Evolutionary conservation across 495 filamentous ascomycete genomes (phyloP).

Genomic region (Podospora anserina): DNA sequence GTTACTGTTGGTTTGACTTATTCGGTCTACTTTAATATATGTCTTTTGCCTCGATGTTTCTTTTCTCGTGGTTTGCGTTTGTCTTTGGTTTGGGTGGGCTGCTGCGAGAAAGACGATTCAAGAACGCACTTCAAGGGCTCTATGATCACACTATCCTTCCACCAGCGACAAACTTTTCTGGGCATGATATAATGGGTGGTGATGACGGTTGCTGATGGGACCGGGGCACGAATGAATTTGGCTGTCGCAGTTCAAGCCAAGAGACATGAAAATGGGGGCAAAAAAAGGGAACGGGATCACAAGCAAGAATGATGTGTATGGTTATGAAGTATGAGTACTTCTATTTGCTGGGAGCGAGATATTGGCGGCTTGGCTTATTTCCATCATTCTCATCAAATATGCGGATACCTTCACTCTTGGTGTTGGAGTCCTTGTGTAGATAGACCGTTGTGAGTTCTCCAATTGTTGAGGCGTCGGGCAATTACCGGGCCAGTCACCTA

Average conservation of each 20-base stretch:
- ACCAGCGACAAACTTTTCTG: not conserved
- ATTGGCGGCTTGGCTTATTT: not conserved
- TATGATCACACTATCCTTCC: not conserved
- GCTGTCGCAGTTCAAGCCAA: not conserved
- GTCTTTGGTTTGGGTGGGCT: not conserved
- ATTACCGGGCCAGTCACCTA: not conserved
- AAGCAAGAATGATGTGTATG: not conserved
- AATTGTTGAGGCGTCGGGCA: not conserved
- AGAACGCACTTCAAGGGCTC: too few relatives aligned
- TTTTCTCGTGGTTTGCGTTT: not conserved
- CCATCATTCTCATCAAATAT: not conserved
- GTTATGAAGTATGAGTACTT: not conserved
- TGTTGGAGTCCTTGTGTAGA: not conserved
- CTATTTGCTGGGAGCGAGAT: not conserved
- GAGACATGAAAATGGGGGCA: not conserved
- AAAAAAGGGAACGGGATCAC: not conserved
- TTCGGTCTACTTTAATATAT: not conserved
- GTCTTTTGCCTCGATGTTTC: constrained; percentile 9
- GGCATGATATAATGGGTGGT: not conserved
- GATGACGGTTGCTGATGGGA: not conserved
- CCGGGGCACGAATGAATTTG: not conserved
- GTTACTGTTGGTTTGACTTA: not conserved
- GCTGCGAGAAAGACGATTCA: not conserved
- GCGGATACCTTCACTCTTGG: not conserved
- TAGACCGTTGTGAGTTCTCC: not conserved